Evolutionary conservation across 169 alveolate species (phyloP), one percentile per base, ranked within the genome.

Genomic region (Cryptosporidium viatorum): DNA sequence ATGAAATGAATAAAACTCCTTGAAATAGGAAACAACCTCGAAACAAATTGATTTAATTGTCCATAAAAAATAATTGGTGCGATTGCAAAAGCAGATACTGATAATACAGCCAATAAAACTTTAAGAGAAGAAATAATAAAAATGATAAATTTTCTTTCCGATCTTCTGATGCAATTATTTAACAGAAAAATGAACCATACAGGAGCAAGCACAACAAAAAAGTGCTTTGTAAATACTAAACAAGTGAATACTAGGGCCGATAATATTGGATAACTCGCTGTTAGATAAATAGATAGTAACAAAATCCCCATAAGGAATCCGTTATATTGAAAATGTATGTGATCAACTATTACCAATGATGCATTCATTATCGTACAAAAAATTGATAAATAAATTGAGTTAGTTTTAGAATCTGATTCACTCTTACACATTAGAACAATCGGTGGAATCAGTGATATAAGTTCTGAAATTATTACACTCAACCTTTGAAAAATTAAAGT

Each of bases 321-420:
- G 39, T 73, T 73, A 86, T 95, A 92, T 75, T 92, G 94, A 80
- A 92, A 93, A 71, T 91, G 94, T 52, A 92, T 93, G 74, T 93
- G 94, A 92, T 95, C 97, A 55, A 94, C 93, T 48, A 95, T 84
- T 62, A 95, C 92, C 71, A 95, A 91, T 6, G 95, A 95, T 29
- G 95, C 84, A 85, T 93, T 93, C 59, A 92, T 68, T 52, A 91
- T 75, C 41, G 73, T 92, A 68, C 80, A 85, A 59, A 84, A 31
- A 60, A 91, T 58, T 31, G 85, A 55, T 16, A 35, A n/a, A 35
- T 59, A 39, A 29, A 37, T 2, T 18, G 68, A 69, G 21, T 23
- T 62, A 14, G 35, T 48, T 26, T 89, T 91, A 67, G 35, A 35
- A 58, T 71, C 67, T 55, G 69, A 55, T 52, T 51, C 1, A 6